phyloP scores from a whole-genome alignment of 2,329 filamentous ascomycete species.

The Hypoxylon sp. region DNA sequence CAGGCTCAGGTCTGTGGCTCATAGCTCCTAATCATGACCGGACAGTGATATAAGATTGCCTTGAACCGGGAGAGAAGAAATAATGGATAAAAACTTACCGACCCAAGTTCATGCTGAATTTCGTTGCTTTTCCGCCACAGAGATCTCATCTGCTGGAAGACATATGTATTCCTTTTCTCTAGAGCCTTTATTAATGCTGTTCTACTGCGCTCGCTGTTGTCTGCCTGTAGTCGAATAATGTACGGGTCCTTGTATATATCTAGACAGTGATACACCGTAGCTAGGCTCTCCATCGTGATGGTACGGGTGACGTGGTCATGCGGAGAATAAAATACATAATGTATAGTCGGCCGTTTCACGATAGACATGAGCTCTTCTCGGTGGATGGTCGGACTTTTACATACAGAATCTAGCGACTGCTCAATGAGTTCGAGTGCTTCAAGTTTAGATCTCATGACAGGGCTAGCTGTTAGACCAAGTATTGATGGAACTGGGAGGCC shows the following conservation, averaged over 20 bases:
- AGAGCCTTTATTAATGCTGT: slow-evolving; percentile 58
- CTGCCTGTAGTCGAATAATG: slow-evolving; percentile 62
- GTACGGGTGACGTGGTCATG: slow-evolving; percentile 46
- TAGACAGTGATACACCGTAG: slow-evolving; percentile 59
- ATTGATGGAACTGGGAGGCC: slow-evolving; percentile 71
- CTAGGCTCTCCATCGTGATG: slow-evolving; percentile 62
- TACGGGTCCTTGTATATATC: slow-evolving; percentile 74
- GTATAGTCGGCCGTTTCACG: slow-evolving; percentile 76
- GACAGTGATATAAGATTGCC: neutral
- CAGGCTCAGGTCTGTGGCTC: neutral
- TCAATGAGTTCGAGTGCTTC: slow-evolving; percentile 75
- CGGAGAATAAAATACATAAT: slow-evolving; percentile 54
- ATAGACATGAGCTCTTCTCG: slow-evolving; percentile 77
- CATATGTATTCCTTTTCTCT: slow-evolving; percentile 64
- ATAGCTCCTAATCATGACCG: neutral
- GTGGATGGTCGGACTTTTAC: slow-evolving; percentile 77
- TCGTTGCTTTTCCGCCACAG: slow-evolving; percentile 66
- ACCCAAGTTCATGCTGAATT: slow-evolving; percentile 72
- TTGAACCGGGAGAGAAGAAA: neutral
- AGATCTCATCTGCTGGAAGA: slow-evolving; percentile 68
- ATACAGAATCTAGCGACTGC: slow-evolving; percentile 76
- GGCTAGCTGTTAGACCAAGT: slow-evolving; percentile 85
- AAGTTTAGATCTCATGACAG: slow-evolving; percentile 73
- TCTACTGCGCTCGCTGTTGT: slow-evolving; percentile 60
- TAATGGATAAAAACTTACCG: slow-evolving; percentile 40